These are phyloP conservation scores for Solanum chaucha DNA, from an alignment of 257 asterid genomes.

Conservation along the genomic window DNA sequence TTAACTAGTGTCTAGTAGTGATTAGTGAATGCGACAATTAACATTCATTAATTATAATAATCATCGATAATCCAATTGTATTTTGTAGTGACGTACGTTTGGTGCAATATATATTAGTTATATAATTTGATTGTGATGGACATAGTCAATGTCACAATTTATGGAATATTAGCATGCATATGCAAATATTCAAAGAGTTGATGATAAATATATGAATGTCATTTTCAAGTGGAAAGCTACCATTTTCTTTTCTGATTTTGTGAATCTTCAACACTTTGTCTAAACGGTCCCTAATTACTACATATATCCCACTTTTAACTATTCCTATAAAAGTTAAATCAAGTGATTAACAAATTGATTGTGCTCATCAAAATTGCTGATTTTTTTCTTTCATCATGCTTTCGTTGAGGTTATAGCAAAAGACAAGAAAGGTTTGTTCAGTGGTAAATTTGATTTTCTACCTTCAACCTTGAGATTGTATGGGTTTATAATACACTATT, in stretches of 20 bases:
- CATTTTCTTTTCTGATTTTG: background rate
- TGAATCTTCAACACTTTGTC: background rate
- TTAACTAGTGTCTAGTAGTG: background rate
- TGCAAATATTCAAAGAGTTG: background rate
- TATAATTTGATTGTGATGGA: background rate
- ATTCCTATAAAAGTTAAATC: background rate
- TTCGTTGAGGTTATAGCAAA: background rate
- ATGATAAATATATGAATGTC: background rate
- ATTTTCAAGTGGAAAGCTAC: background rate
- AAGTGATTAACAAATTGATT: background rate
- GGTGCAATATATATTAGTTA: background rate
- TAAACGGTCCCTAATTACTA: slow-evolving; percentile 1
- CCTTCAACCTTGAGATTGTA: background rate
- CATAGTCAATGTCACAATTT: background rate
- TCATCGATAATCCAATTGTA: background rate
- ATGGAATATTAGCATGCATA: background rate
- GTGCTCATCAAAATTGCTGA: background rate
- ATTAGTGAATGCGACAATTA: background rate
- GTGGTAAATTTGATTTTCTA: background rate
- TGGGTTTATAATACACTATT: too few species aligned
- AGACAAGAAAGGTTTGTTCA: background rate
- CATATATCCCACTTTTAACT: background rate
- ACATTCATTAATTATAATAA: background rate
- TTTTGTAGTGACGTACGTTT: background rate
- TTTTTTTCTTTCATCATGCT: background rate